These are phyloP conservation scores for Solanum chacoense DNA, from an alignment of 305 asterid genomes.

Conservation along the genomic window DNA sequence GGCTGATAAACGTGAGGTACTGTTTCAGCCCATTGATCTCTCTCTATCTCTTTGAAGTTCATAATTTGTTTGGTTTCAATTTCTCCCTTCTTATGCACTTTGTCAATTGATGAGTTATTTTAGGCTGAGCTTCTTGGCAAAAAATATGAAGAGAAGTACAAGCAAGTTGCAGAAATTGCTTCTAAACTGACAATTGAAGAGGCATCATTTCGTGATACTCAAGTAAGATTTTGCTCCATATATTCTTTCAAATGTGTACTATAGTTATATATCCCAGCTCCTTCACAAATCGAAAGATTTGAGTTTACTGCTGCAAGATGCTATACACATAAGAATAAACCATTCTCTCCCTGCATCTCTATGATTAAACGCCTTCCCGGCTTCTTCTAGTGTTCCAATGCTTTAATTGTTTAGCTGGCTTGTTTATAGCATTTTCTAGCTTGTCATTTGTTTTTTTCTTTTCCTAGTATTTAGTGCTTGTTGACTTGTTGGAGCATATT, in stretches of 20 bases:
- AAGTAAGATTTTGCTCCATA: slow-evolving; percentile 30
- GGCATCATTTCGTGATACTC: slow-evolving; percentile 86
- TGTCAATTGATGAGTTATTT: slow-evolving; percentile 2
- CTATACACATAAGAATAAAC: not conserved
- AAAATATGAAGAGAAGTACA: slow-evolving; percentile 92
- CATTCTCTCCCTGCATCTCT: not conserved
- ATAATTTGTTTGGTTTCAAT: not conserved
- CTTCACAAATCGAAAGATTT: not conserved
- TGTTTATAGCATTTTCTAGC: not conserved
- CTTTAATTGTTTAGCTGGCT: not conserved
- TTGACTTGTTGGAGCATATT: not conserved
- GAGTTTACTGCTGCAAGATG: not conserved
- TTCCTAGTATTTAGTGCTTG: not conserved
- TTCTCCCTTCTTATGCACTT: not conserved
- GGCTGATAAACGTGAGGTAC: slow-evolving; percentile 93
- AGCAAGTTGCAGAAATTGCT: slow-evolving; percentile 88
- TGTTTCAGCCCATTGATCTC: slow-evolving; percentile 1
- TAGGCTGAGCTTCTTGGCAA: slow-evolving; percentile 85
- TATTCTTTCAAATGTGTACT: not conserved
- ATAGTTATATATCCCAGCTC: not conserved
- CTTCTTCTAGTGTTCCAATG: not conserved
- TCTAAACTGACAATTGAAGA: slow-evolving; percentile 89
- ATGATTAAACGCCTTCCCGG: not conserved
- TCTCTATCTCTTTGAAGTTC: not conserved
- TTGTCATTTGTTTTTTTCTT: not conserved